Conservation (phyloP, 2,329 filamentous ascomycete genomes). For the Neonectria faginata region DNA sequence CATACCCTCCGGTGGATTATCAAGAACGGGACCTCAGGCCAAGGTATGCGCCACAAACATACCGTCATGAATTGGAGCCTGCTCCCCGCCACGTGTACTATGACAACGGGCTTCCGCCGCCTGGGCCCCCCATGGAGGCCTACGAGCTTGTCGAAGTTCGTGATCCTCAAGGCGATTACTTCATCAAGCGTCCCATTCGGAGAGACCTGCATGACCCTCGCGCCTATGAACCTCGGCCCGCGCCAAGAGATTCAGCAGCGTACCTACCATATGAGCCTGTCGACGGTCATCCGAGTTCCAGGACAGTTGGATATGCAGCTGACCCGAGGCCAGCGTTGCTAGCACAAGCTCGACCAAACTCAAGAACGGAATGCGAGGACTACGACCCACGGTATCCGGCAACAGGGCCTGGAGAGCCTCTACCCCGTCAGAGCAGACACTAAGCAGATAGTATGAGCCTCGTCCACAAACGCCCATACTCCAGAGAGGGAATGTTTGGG, state of each 20-base stretch:
- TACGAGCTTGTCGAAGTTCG: conserved; percentile 61
- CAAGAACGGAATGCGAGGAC: conserved; percentile 50
- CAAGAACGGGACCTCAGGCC: conserved; percentile 24
- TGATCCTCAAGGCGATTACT: conserved; percentile 60
- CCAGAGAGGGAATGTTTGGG: neutral
- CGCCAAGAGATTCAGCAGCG: conserved; percentile 25
- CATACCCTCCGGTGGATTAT: conserved; percentile 23
- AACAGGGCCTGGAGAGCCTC: conserved; percentile 24
- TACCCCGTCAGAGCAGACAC: conserved; percentile 15
- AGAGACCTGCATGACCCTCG: conserved; percentile 46
- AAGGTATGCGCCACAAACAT: conserved; percentile 25
- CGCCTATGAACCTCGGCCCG: conserved; percentile 36
- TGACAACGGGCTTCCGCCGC: conserved; percentile 22
- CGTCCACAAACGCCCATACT: neutral
- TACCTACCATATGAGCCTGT: conserved; percentile 26
- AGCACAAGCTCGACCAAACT: conserved; percentile 8
- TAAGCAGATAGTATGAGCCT: conserved; percentile 1
- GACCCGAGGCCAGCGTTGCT: conserved; percentile 16
- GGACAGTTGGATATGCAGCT: conserved; percentile 14
- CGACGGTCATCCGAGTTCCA: conserved; percentile 3
- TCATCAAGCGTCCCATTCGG: conserved; percentile 56
- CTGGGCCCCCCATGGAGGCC: conserved; percentile 42
- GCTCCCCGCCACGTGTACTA: conserved; percentile 25
- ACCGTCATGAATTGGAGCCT: conserved; percentile 24
- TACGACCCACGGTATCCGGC: conserved; percentile 59